Conservation (phyloP, 768 basidiomycete genomes). For the Panellus pusillus region DNA sequence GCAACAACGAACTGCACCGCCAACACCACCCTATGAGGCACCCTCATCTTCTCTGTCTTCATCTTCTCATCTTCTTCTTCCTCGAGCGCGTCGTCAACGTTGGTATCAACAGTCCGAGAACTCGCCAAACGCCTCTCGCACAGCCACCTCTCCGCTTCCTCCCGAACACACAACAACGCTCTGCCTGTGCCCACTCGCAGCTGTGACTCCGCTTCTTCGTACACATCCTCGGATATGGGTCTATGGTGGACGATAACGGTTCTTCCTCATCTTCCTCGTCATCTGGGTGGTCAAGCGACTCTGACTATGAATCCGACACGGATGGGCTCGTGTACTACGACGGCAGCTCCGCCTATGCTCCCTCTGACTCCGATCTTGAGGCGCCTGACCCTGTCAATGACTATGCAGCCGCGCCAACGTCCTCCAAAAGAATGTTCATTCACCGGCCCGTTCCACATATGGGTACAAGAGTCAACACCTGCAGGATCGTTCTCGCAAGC, state of each 20-base stretch:
- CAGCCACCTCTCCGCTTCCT: slow-evolving; percentile 36
- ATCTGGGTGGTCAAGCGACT: slow-evolving; percentile 52
- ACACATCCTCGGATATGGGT: slow-evolving; percentile 59
- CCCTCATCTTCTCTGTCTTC: slow-evolving; percentile 25
- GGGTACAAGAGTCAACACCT: slow-evolving; percentile 34
- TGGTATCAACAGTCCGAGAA: slow-evolving; percentile 57
- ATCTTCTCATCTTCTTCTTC: slow-evolving; percentile 34
- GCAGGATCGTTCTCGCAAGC: slow-evolving; percentile 38
- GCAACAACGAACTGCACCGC: slow-evolving; percentile 37
- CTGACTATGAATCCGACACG: slow-evolving; percentile 44
- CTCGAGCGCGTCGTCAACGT: slow-evolving; percentile 29
- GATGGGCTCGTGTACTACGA: slow-evolving; percentile 36
- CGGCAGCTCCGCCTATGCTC: slow-evolving; percentile 23
- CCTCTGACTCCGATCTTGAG: slow-evolving; percentile 23
- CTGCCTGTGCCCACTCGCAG: slow-evolving; percentile 47
- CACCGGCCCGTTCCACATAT: slow-evolving; percentile 46
- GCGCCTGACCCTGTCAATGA: slow-evolving; percentile 8
- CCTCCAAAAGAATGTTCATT: slow-evolving; percentile 43
- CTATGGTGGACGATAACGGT: slow-evolving; percentile 61
- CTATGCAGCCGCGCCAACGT: slow-evolving; percentile 19
- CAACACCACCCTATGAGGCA: slow-evolving; percentile 41
- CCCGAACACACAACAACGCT: slow-evolving; percentile 24
- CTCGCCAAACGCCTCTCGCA: slow-evolving; percentile 59
- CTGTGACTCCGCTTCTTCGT: slow-evolving; percentile 39
- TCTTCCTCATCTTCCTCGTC: slow-evolving; percentile 53